Evolutionary conservation across 2,329 filamentous ascomycete species (phyloP).

Genomic region (Drechmeria coniospora): DNA sequence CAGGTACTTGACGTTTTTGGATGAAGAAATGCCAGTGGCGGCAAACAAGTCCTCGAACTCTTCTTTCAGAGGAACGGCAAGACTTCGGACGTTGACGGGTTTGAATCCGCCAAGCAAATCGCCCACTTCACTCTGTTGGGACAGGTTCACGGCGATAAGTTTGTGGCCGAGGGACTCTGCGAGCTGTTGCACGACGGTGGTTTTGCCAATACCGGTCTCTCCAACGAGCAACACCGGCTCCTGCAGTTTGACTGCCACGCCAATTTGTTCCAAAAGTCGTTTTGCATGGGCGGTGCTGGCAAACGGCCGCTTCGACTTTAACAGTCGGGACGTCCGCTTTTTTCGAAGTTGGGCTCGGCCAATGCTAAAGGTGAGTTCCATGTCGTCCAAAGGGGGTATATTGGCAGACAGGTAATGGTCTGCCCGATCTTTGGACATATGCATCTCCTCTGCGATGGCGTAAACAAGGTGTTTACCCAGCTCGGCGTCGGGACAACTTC

Average conservation of each 20-base stretch:
- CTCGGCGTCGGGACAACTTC: slow-evolving; percentile 54
- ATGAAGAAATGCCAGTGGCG: slow-evolving; percentile 68
- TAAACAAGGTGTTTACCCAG: slow-evolving; percentile 45
- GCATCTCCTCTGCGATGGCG: slow-evolving; percentile 72
- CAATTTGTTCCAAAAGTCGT: slow-evolving; percentile 74
- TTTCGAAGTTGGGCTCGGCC: slow-evolving; percentile 52
- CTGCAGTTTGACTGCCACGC: slow-evolving; percentile 64
- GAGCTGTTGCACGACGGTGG: slow-evolving; percentile 85
- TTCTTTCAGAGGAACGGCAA: slow-evolving; percentile 81
- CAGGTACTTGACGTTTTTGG: slow-evolving; percentile 77
- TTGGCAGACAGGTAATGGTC: slow-evolving; percentile 63
- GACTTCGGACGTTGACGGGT: slow-evolving; percentile 75
- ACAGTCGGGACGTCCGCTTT: slow-evolving; percentile 29
- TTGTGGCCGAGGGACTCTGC: slow-evolving; percentile 73
- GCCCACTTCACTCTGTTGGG: slow-evolving; percentile 94
- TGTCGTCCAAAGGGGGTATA: slow-evolving; percentile 53
- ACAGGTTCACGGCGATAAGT: slow-evolving; percentile 85
- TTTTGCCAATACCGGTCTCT: slow-evolving; percentile 97
- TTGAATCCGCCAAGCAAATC: slow-evolving; percentile 94
- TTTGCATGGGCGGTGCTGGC: slow-evolving; percentile 79
- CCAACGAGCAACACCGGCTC: slow-evolving; percentile 92
- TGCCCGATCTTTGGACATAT: slow-evolving; percentile 67
- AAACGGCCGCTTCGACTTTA: slow-evolving; percentile 51
- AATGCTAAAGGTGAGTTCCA: slow-evolving; percentile 40
- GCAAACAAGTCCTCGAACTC: slow-evolving; percentile 85